Percentiles rank a stretch among this genome's conserved stretches.
Conservation (phyloP, 2,329 filamentous ascomycete species). For the Ophiostoma ulmi region DNA sequence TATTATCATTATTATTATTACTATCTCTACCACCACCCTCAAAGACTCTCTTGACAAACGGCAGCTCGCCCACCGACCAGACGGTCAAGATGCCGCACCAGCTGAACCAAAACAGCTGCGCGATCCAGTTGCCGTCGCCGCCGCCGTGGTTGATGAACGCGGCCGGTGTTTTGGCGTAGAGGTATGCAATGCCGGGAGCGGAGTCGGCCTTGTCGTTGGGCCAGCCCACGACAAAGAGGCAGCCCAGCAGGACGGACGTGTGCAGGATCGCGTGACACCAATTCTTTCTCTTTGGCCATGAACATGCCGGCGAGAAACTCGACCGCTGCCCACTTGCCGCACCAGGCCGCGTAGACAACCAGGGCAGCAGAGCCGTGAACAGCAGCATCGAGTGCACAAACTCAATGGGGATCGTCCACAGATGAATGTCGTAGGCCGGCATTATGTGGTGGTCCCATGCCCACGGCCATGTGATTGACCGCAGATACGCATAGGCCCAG, state of each 20-base stretch:
- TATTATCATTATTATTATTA: no score
- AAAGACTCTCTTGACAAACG: constrained; percentile 38
- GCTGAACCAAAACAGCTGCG: constrained; percentile 39
- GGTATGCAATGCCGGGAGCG: background rate
- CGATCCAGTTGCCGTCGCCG: constrained; percentile 25
- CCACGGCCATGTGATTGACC: constrained; percentile 36
- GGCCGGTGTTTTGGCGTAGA: constrained; percentile 30
- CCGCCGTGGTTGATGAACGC: constrained; percentile 31
- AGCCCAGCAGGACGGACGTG: background rate
- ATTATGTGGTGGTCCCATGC: constrained; percentile 35
- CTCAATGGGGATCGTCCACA: constrained; percentile 48
- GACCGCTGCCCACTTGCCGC: constrained; percentile 41
- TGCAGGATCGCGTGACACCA: background rate
- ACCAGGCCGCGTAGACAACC: no score
- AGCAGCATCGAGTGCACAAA: constrained; percentile 44
- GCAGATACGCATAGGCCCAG: constrained; percentile 34
- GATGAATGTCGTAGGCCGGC: constrained; percentile 40
- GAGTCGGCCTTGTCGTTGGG: background rate
- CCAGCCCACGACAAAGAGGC: background rate
- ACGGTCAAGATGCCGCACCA: constrained; percentile 35
- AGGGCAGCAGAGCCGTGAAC: constrained; percentile 40
- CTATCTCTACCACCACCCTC: constrained; percentile 32
- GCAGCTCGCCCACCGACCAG: constrained; percentile 39
- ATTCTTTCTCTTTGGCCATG: background rate
- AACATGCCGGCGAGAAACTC: constrained; percentile 44